These are phyloP conservation scores for Ceratocystis papillata DNA, from an alignment of 2,329 filamentous ascomycete genomes.

Conservation along the genomic window DNA sequence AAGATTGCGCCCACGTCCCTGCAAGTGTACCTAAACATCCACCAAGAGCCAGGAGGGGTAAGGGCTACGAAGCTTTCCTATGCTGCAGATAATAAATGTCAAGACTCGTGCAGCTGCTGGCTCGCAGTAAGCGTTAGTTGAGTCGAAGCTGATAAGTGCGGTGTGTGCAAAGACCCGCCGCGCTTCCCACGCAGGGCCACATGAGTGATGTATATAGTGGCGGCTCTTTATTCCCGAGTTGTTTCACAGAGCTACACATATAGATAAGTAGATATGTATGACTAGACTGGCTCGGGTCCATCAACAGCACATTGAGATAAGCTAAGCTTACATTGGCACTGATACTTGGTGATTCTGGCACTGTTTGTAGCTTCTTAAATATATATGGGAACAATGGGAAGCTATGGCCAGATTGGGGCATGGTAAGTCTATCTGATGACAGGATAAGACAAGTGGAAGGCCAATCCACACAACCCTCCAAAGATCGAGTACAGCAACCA, in stretches of 20 bases:
- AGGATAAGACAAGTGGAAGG: neutral
- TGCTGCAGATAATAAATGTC: no score
- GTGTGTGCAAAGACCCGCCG: neutral
- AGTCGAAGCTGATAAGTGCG: neutral
- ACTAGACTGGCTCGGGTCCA: neutral
- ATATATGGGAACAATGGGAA: neutral
- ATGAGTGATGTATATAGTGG: neutral
- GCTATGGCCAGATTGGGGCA: neutral
- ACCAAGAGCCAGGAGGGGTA: neutral
- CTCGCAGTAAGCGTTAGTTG: no score
- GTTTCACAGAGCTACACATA: neutral
- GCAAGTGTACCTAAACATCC: neutral
- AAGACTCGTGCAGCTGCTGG: no score
- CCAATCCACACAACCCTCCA: neutral
- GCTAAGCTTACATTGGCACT: neutral
- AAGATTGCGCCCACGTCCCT: neutral
- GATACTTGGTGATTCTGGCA: neutral
- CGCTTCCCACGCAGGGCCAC: neutral
- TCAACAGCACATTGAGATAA: neutral
- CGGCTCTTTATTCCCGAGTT: neutral
- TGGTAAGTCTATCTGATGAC: neutral
- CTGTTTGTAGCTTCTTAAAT: neutral
- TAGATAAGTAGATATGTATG: neutral
- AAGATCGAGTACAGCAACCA: neutral
- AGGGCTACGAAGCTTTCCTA: neutral